phyloP scores from a whole-genome alignment of 2,329 filamentous ascomycete species.

The Phyllosticta paracitricarpa region DNA sequence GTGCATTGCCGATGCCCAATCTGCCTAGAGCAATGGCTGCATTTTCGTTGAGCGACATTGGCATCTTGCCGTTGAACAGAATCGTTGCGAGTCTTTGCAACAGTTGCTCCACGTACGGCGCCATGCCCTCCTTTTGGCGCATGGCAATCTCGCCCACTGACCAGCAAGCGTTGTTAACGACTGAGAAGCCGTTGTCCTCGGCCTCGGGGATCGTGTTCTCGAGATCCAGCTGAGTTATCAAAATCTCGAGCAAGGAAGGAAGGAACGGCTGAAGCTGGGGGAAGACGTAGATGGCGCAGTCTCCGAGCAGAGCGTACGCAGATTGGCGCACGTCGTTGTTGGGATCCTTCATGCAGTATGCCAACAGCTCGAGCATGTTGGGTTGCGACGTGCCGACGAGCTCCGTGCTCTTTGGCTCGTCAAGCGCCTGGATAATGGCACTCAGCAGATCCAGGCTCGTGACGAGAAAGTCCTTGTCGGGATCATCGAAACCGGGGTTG shows the following conservation, averaged over 20 bases:
- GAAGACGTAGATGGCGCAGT: constrained; percentile 90
- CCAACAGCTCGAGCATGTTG: constrained; percentile 80
- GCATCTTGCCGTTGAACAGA: constrained; percentile 73
- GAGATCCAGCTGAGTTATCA: constrained; percentile 82
- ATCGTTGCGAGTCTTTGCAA: constrained; percentile 72
- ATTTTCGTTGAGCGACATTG: constrained; percentile 82
- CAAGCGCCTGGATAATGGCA: constrained; percentile 83
- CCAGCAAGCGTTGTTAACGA: constrained; percentile 98
- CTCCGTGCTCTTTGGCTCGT: constrained; percentile 60
- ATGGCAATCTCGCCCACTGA: constrained; percentile 87
- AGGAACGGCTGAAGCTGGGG: constrained; percentile 67
- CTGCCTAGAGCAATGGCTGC: constrained; percentile 87
- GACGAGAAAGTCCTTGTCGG: constrained; percentile 94
- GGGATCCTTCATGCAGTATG: constrained; percentile 83
- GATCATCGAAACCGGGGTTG: constrained; percentile 61
- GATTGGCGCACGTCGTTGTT: constrained; percentile 93
- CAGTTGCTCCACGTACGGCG: constrained; percentile 65
- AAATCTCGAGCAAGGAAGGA: constrained; percentile 61
- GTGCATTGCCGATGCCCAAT: constrained; percentile 68
- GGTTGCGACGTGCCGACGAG: constrained; percentile 68
- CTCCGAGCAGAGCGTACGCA: constrained; percentile 85
- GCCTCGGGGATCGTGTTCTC: constrained; percentile 60
- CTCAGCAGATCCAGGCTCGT: constrained; percentile 90
- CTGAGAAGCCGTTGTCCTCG: constrained; percentile 75
- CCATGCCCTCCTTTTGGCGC: constrained; percentile 62